phyloP scores from a whole-genome alignment of 768 basidiomycete genomes.

The Kwoniella sp. region DNA sequence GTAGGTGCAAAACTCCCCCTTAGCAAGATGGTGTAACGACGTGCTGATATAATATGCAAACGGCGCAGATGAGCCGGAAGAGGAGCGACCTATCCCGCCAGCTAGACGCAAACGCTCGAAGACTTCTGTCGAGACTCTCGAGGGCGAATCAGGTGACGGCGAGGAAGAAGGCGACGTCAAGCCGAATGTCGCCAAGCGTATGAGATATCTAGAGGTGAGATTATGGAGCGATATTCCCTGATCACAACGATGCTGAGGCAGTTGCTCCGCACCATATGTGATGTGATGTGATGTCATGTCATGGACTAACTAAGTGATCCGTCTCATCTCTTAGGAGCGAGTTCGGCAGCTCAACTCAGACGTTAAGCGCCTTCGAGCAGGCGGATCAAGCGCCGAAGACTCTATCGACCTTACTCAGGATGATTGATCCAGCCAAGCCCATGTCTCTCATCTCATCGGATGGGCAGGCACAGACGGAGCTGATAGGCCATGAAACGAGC shows the following conservation, averaged over 20 bases:
- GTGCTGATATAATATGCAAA: too few species aligned
- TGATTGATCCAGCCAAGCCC: too few species aligned
- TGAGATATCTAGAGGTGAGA: constrained; percentile 14
- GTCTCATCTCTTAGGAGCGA: neutral
- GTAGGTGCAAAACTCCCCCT: neutral
- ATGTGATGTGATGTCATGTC: neutral
- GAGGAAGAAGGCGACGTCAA: constrained; percentile 5
- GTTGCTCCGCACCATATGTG: neutral
- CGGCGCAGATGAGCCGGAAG: constrained; percentile 9
- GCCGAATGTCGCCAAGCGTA: constrained; percentile 5
- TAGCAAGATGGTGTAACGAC: neutral
- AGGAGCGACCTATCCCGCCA: neutral
- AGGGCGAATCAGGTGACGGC: neutral
- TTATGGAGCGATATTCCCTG: too few species aligned
- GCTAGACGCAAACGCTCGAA: neutral
- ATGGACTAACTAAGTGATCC: too few species aligned
- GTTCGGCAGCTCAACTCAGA: constrained; percentile 9
- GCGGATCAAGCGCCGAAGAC: neutral
- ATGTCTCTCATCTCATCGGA: too few species aligned
- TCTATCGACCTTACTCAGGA: constrained; percentile 7
- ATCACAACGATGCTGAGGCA: neutral
- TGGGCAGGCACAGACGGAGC: too few species aligned
- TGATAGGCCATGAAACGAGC: too few species aligned
- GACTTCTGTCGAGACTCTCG: neutral
- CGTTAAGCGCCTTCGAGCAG: neutral